Evolutionary conservation across 1,284 basidiomycete genomes (phyloP).

Genomic region (Amylostereum areolatum): DNA sequence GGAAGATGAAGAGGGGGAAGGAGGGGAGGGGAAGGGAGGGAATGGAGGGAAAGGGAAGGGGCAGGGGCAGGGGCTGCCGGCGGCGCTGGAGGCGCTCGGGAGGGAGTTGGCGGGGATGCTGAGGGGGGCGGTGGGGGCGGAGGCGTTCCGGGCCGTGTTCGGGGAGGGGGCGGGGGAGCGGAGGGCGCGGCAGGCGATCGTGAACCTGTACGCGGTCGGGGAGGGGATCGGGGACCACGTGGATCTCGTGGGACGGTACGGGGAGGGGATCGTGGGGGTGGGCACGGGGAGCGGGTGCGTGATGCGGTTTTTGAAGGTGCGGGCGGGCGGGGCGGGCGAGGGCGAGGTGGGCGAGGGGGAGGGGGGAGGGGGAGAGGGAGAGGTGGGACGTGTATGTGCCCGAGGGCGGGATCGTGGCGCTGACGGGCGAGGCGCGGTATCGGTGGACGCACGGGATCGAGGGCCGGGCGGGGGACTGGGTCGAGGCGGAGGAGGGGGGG

Average conservation of each 20-base stretch:
- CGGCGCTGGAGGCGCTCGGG: slow-evolving; percentile 49
- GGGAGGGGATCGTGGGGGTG: slow-evolving; percentile 76
- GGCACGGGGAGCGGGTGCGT: slow-evolving; percentile 68
- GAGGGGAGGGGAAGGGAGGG: no score
- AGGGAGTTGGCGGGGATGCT: slow-evolving; percentile 41
- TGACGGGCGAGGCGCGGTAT: slow-evolving; percentile 71
- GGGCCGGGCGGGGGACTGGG: slow-evolving; percentile 39
- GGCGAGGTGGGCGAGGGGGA: slow-evolving; percentile 6
- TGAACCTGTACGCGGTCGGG: slow-evolving; percentile 75
- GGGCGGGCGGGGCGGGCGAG: slow-evolving; percentile 11
- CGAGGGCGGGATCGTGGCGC: slow-evolving; percentile 59
- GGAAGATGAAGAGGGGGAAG: no score
- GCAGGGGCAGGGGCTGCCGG: slow-evolving; percentile 54
- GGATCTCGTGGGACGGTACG: slow-evolving; percentile 70
- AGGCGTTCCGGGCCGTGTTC: slow-evolving; percentile 49
- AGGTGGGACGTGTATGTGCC: slow-evolving; percentile 62
- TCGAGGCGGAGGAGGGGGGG: no score
- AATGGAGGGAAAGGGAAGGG: no score
- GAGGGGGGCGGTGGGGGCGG: slow-evolving; percentile 36
- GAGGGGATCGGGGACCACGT: slow-evolving; percentile 78
- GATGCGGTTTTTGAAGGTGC: slow-evolving; percentile 66
- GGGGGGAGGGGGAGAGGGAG: slow-evolving; percentile 5
- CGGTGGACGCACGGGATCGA: slow-evolving; percentile 63
- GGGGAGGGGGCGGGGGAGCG: slow-evolving; percentile 29
- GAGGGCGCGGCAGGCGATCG: slow-evolving; percentile 66